phyloP scores from a whole-genome alignment of 306 rosid species.

The Nissolia schottii region DNA sequence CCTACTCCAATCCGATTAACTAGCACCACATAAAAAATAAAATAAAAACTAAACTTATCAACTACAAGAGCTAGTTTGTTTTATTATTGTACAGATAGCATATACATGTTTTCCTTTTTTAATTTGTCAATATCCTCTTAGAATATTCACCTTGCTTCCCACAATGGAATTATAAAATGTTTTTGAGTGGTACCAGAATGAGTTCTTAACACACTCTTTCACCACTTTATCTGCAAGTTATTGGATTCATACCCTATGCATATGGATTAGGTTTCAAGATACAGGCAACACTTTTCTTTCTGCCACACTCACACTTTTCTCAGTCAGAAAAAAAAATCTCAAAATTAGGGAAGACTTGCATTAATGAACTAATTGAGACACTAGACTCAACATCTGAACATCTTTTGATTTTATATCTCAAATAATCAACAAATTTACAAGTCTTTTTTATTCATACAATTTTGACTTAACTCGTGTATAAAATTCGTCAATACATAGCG shows the following conservation, averaged over 20 bases:
- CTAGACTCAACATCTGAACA: not conserved
- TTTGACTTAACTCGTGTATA: not conserved
- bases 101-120: not conserved
- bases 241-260: not conserved
- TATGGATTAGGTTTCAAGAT: not conserved
- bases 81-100: not conserved
- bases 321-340: not conserved
- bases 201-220: not conserved
- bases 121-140: not conserved
- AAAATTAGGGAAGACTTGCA: too few relatives aligned
- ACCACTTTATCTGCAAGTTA: not conserved
- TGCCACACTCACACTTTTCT: not conserved
- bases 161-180: conserved; percentile 5
- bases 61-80: not conserved
- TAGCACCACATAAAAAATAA: not conserved
- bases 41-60: not conserved
- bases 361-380: too few relatives aligned
- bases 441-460: not conserved
- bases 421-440: not conserved
- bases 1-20: not conserved
- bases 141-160: not conserved
- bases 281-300: not conserved
- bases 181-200: not conserved
- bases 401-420: not conserved
- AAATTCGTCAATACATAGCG: too few relatives aligned